These are phyloP conservation scores for Novymonas esmeraldas DNA, from an alignment of 208 protist genomes.

Conservation along the genomic window DNA sequence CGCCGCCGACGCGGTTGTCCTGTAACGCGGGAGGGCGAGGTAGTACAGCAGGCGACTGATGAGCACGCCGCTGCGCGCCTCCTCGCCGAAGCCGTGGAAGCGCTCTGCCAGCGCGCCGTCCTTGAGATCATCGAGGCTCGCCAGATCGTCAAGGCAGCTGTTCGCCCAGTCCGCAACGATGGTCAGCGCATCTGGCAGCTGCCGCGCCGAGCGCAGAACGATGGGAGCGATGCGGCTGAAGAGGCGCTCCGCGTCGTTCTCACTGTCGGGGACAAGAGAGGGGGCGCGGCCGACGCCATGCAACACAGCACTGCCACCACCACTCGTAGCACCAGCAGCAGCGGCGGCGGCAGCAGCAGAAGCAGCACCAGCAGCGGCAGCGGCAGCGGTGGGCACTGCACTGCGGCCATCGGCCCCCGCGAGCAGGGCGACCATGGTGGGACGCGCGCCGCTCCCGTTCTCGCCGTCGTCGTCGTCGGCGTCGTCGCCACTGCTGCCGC, in stretches of 20 bases:
- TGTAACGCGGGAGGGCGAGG: slow-evolving; percentile 84
- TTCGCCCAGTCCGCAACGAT: slow-evolving; percentile 91
- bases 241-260: slow-evolving; percentile 69
- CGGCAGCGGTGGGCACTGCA: too few species aligned
- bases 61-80: slow-evolving; percentile 78
- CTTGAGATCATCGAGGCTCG: slow-evolving; percentile 81
- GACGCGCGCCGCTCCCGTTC: neutral
- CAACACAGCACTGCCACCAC: too few species aligned
- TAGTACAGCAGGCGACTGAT: slow-evolving; percentile 89
- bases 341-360: too few species aligned
- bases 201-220: slow-evolving; percentile 63
- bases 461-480: slow-evolving; percentile 8
- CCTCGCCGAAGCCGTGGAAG: slow-evolving; percentile 79
- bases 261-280: slow-evolving; percentile 2
- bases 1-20: slow-evolving; percentile 31
- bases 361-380: too few species aligned
- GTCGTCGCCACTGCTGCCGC: neutral
- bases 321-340: too few species aligned
- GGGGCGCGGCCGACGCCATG: neutral
- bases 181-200: slow-evolving; percentile 75
- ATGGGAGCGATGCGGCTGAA: slow-evolving; percentile 85
- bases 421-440: slow-evolving; percentile 7
- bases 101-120: slow-evolving; percentile 69
- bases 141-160: slow-evolving; percentile 81
- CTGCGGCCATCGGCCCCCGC: too few species aligned